These are phyloP conservation scores for Eucalyptus albens DNA, from an alignment of 345 rosid genomes.

Conservation along the genomic window DNA sequence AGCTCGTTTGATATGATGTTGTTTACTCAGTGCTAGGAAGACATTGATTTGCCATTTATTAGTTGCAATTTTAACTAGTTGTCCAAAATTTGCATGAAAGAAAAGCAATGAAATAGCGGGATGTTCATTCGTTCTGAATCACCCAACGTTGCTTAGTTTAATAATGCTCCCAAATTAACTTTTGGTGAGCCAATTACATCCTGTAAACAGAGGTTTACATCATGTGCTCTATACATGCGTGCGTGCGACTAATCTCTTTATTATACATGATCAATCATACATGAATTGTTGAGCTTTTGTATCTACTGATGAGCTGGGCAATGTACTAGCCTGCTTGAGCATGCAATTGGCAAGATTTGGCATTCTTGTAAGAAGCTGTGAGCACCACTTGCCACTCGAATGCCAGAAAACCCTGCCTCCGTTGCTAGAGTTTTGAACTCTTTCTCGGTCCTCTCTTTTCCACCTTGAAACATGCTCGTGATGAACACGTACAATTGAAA, in stretches of 20 bases:
- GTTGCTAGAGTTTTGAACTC: constrained; percentile 23
- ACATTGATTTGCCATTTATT: neutral
- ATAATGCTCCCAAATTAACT: neutral
- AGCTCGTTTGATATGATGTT: neutral
- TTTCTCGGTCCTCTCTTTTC: constrained; percentile 29
- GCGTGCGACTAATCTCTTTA: neutral
- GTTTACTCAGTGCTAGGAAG: neutral
- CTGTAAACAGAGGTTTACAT: neutral
- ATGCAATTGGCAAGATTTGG: neutral
- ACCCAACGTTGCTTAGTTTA: neutral
- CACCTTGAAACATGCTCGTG: constrained; percentile 12
- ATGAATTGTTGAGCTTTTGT: neutral
- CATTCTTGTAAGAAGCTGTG: constrained; percentile 23
- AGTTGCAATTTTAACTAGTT: neutral
- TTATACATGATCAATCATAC: neutral
- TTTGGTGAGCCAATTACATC: neutral
- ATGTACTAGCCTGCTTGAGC: neutral
- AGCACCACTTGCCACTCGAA: constrained; percentile 14
- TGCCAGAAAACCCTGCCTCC: constrained; percentile 34
- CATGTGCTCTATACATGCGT: neutral
- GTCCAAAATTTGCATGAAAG: neutral
- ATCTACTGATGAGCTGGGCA: neutral
- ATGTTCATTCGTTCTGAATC: neutral
- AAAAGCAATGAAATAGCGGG: neutral
- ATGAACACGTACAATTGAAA: constrained; percentile 21